Evolutionary conservation across 75 land plant species (phyloP).

Genomic region (Sequoia sempervirens): DNA sequence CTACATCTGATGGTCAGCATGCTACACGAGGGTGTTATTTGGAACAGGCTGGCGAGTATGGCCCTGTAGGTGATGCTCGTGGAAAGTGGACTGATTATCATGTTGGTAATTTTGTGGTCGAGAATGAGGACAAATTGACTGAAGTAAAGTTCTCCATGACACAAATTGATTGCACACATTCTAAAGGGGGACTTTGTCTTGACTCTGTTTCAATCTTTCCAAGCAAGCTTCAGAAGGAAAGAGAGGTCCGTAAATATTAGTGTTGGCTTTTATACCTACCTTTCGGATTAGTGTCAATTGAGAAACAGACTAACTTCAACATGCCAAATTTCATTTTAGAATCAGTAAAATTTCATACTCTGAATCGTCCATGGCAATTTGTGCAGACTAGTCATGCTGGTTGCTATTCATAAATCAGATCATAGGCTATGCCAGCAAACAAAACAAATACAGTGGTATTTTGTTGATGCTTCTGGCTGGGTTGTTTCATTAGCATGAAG

Average conservation of each 20-base stretch:
- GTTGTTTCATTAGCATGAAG: neutral
- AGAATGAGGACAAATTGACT: constrained; percentile 20
- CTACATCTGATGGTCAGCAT: constrained; percentile 70
- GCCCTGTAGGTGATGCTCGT: constrained; percentile 24
- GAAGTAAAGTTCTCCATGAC: constrained; percentile 65
- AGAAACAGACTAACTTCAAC: neutral
- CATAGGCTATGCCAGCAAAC: neutral
- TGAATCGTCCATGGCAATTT: neutral
- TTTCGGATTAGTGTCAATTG: neutral
- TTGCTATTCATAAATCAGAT: constrained; percentile 1
- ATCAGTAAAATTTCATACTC: neutral
- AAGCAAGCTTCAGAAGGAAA: constrained; percentile 14
- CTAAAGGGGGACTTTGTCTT: constrained; percentile 76
- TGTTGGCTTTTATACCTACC: neutral
- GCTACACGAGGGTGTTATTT: constrained; percentile 41
- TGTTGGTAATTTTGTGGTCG: constrained; percentile 58
- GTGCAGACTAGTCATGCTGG: neutral
- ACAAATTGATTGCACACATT: constrained; percentile 74
- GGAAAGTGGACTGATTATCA: constrained; percentile 59
- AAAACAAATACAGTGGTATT: neutral
- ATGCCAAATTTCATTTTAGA: neutral
- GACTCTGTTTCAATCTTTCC: constrained; percentile 56
- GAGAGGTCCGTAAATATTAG: constrained; percentile 1
- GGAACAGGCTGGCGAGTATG: constrained; percentile 32
- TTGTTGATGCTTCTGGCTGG: neutral